Conservation (phyloP, 192 early-diverging fungal genomes). For the Entomortierella beljakovae region DNA sequence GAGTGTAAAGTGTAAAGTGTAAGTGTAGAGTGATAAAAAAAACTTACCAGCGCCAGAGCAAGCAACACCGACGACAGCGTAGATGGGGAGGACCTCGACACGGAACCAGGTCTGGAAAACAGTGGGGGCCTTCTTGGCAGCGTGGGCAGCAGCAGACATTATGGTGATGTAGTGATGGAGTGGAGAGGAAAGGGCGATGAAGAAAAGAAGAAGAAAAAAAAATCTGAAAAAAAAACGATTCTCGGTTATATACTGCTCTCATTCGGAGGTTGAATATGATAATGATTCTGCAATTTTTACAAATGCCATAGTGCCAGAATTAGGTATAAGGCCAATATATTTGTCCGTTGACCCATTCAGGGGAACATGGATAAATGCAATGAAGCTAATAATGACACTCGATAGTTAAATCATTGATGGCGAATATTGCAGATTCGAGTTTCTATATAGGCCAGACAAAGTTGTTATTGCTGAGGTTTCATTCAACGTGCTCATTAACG, state of each 20-base stretch:
- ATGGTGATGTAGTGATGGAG: conserved; percentile 22
- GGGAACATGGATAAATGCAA: too few relatives aligned
- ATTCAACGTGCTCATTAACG: too few relatives aligned
- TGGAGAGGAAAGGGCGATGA: conserved; percentile 11
- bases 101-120: conserved; percentile 68
- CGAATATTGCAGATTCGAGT: too few relatives aligned
- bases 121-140: conserved; percentile 60
- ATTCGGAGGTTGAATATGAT: not conserved
- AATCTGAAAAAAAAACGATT: not conserved
- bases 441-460: too few relatives aligned
- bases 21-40: not conserved
- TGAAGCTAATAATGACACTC: too few relatives aligned
- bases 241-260: not conserved
- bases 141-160: conserved; percentile 61
- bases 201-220: not conserved
- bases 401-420: too few relatives aligned
- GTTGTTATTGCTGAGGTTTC: too few relatives aligned
- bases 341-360: too few relatives aligned
- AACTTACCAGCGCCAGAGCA: conserved; percentile 46
- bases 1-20: too few relatives aligned
- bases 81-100: conserved; percentile 70
- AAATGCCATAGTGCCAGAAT: too few relatives aligned
- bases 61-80: conserved; percentile 63
- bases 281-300: too few relatives aligned
- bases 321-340: too few relatives aligned